Conservation (phyloP, 257 asterid species). For the Capsicum rhomboideum region DNA sequence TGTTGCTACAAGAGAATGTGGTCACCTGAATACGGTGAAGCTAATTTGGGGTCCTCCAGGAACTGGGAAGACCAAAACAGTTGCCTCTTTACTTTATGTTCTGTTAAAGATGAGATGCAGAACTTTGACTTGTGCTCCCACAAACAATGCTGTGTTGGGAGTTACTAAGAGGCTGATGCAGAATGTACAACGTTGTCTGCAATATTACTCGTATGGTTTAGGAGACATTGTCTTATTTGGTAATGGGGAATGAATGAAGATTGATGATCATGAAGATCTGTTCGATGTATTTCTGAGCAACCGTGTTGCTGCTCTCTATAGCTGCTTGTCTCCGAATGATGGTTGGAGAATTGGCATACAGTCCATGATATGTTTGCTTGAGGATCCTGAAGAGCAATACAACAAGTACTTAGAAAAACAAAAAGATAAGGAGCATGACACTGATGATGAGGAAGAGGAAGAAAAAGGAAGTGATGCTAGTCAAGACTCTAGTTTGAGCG, state of each 20-base stretch:
- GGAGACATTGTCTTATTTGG: conserved; percentile 48
- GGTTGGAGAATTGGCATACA: conserved; percentile 32
- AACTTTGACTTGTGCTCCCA: conserved; percentile 47
- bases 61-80: conserved; percentile 44
- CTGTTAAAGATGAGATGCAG: too few relatives aligned
- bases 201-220: conserved; percentile 24
- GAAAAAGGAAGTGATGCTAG: not conserved
- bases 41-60: conserved; percentile 57
- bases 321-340: conserved; percentile 16
- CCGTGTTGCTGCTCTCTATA: conserved; percentile 17
- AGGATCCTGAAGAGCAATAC: conserved; percentile 27
- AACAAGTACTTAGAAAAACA: not conserved
- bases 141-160: conserved; percentile 35
- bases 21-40: conserved; percentile 20
- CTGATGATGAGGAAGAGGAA: not conserved
- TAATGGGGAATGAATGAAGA: conserved; percentile 36
- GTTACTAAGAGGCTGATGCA: conserved; percentile 27
- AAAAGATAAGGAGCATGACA: conserved; percentile 5
- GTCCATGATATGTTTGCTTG: conserved; percentile 26
- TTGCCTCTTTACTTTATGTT: conserved; percentile 13
- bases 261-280: conserved; percentile 38
- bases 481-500: not conserved
- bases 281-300: conserved; percentile 31
- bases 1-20: conserved; percentile 21
- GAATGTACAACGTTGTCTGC: not conserved